These are phyloP conservation scores for Ulota crispa DNA, from an alignment of 225 moss, liverwort and hornwort genomes.

Conservation along the genomic window DNA sequence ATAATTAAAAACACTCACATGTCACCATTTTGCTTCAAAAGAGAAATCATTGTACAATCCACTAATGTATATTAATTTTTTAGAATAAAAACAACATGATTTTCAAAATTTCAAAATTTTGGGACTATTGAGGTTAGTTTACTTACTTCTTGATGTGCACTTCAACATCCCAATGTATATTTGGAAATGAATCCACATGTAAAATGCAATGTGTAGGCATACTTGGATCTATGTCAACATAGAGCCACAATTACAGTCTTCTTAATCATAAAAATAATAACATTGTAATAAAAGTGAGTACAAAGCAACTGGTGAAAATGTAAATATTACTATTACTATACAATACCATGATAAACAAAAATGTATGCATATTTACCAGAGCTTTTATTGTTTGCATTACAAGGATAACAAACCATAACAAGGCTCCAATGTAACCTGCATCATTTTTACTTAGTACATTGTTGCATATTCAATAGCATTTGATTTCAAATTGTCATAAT, in stretches of 20 bases:
- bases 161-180: background rate
- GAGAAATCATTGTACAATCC: too few species aligned
- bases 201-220: background rate
- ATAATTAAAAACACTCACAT: too few species aligned
- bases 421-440: background rate
- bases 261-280: background rate
- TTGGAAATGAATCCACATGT: background rate
- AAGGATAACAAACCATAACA: too few species aligned
- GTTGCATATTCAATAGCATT: too few species aligned
- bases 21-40: too few species aligned
- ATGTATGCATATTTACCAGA: background rate
- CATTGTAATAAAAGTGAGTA: background rate
- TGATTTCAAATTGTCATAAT: too few species aligned
- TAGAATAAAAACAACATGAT: too few species aligned
- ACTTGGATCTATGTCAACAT: background rate
- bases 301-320: background rate
- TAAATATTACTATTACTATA: background rate
- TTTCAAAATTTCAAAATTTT: too few species aligned
- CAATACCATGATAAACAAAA: background rate
- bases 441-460: background rate
- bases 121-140: too few species aligned
- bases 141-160: background rate
- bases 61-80: too few species aligned
- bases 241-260: background rate
- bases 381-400: background rate